Evolutionary conservation across 1,284 basidiomycete species (phyloP).

Genomic region (Vanrija sp.): DNA sequence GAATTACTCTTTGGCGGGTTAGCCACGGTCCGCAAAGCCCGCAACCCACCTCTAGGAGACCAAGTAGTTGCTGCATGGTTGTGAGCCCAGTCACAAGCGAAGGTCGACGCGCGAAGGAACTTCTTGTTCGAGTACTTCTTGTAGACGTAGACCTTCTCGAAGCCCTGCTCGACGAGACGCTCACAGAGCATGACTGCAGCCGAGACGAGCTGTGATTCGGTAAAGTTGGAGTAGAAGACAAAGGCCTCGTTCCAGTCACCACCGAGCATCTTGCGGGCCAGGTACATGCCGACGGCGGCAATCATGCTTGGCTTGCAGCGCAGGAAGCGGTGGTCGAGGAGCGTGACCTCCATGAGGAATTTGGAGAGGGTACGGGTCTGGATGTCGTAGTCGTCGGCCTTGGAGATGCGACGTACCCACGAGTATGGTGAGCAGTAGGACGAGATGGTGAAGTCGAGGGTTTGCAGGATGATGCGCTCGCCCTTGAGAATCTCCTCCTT

Average conservation of each 20-base stretch:
- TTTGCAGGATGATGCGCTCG: slow-evolving; percentile 86
- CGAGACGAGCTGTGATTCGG: slow-evolving; percentile 79
- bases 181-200: slow-evolving; percentile 82
- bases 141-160: slow-evolving; percentile 82
- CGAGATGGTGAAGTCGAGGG: slow-evolving; percentile 91
- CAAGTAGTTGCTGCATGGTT: slow-evolving; percentile 27
- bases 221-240: slow-evolving; percentile 88
- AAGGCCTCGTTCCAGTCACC: slow-evolving; percentile 91
- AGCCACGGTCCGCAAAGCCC: background rate
- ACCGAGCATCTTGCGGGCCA: slow-evolving; percentile 82
- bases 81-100: slow-evolving; percentile 54
- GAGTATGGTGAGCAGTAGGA: slow-evolving; percentile 99
- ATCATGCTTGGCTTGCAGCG: slow-evolving; percentile 89
- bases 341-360: slow-evolving; percentile 93
- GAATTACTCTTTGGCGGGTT: background rate
- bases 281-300: slow-evolving; percentile 98
- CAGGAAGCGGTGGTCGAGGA: slow-evolving; percentile 90
- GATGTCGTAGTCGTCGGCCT: slow-evolving; percentile 98
- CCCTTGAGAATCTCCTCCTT: slow-evolving; percentile 97
- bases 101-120: slow-evolving; percentile 74
- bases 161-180: slow-evolving; percentile 74
- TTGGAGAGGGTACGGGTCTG: slow-evolving; percentile 96
- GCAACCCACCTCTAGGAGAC: background rate
- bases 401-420: slow-evolving; percentile 98
- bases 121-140: slow-evolving; percentile 97